phyloP scores from a whole-genome alignment of 78 protist genomes.

The Planoprotostelium fungivorum region DNA sequence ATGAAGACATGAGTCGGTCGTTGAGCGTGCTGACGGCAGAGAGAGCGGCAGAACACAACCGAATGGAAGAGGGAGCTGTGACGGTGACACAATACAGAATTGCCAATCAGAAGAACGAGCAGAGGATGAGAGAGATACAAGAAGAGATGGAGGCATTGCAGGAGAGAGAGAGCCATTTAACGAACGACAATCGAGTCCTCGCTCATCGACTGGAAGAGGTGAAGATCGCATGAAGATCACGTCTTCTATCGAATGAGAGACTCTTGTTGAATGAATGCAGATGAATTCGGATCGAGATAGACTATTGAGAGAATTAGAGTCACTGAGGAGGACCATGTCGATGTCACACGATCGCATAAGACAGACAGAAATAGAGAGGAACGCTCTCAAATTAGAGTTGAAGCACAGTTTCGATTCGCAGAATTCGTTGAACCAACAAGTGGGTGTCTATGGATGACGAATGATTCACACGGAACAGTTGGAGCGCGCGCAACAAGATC shows the following conservation, averaged over 20 bases:
- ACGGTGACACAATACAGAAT: background rate
- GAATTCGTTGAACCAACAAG: background rate
- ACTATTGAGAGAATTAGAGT: background rate
- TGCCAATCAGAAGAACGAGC: background rate
- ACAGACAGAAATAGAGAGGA: background rate
- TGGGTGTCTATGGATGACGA: background rate
- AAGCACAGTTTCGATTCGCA: background rate
- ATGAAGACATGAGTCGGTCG: background rate
- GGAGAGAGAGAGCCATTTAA: background rate
- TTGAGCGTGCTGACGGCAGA: background rate
- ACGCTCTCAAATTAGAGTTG: background rate
- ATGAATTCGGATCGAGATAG: background rate
- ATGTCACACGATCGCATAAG: background rate
- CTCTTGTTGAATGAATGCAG: background rate
- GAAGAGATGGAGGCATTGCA: background rate
- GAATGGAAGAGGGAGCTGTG: background rate
- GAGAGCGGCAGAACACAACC: background rate
- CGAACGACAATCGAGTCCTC: background rate
- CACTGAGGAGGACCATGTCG: background rate
- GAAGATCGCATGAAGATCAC: no score
- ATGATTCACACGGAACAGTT: background rate
- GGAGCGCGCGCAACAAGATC: background rate
- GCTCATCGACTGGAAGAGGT: background rate
- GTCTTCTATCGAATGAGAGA: background rate
- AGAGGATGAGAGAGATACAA: background rate